phyloP scores from a whole-genome alignment of 2,329 filamentous ascomycete species.

The Acrocalymma vagum region DNA sequence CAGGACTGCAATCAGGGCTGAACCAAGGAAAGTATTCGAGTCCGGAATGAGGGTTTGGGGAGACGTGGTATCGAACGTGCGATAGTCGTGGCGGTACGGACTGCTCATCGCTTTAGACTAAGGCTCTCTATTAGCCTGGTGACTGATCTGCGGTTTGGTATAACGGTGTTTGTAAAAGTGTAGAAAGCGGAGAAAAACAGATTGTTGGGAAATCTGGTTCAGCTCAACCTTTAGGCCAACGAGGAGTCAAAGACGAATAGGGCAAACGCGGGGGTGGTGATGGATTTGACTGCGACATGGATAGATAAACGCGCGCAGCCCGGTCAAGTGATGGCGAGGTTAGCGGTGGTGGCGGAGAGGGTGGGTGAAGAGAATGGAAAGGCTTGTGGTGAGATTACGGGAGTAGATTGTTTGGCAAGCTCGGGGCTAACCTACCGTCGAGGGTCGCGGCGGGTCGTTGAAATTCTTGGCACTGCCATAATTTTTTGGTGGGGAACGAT shows the following conservation, averaged over 20 bases:
- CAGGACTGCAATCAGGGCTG: conserved; percentile 27
- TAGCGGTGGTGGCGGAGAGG: conserved; percentile 19
- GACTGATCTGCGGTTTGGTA: not conserved
- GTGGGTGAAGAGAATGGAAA: conserved; percentile 21
- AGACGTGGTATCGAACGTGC: conserved; percentile 29
- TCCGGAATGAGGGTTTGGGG: conserved; percentile 22
- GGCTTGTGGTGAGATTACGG: conserved; percentile 16
- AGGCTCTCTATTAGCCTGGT: too few species aligned
- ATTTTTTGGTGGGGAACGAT: too few species aligned
- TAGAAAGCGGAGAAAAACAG: conserved; percentile 17
- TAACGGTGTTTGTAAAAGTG: conserved; percentile 4
- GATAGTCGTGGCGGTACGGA: conserved; percentile 21
- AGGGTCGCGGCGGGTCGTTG: too few species aligned
- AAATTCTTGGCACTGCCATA: too few species aligned
- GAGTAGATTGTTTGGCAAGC: conserved; percentile 16
- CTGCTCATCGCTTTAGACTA: conserved; percentile 29
- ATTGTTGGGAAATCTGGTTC: conserved; percentile 6
- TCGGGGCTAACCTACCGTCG: too few species aligned
- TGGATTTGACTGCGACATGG: conserved; percentile 44
- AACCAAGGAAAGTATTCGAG: conserved; percentile 18
- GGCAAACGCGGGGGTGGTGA: conserved; percentile 38
- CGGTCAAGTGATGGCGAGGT: conserved; percentile 15
- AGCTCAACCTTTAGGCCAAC: conserved; percentile 45
- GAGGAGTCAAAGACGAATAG: conserved; percentile 30
- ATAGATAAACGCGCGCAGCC: conserved; percentile 19